A percentile compares a stretch with the other conserved stretches of the same genome.
Conservation (phyloP, 2,329 filamentous ascomycete species). For the Colletotrichum liaoningense region DNA sequence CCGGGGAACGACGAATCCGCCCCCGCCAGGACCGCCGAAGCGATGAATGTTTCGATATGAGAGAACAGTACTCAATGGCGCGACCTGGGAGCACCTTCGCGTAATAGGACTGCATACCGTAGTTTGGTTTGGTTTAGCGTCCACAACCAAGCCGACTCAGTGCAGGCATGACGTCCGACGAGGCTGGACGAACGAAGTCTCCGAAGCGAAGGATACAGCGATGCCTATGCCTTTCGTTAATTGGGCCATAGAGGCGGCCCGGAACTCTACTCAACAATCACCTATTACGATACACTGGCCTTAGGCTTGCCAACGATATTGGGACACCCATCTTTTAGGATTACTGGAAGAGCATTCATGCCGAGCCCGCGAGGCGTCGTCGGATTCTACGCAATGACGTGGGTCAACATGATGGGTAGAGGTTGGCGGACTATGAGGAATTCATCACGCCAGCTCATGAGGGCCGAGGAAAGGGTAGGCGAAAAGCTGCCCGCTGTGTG, state of each 20-base stretch:
- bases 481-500: no score
- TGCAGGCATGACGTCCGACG: no score
- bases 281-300: background rate
- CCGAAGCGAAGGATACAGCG: background rate
- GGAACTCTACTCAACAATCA: background rate
- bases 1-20: conserved; percentile 55
- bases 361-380: background rate
- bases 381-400: background rate
- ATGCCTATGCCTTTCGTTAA: no score
- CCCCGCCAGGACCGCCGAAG: conserved; percentile 35
- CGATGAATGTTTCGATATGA: conserved; percentile 30
- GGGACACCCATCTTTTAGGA: background rate
- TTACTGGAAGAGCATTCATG: background rate
- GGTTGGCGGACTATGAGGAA: background rate
- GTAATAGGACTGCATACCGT: no score
- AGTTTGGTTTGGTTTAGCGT: no score
- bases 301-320: background rate
- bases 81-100: no score
- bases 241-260: no score
- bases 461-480: no score
- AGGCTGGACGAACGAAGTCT: background rate
- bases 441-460: no score
- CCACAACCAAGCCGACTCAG: no score
- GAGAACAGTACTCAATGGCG: background rate
- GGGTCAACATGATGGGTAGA: background rate